These are phyloP conservation scores for Volvox africanus DNA, from an alignment of 139 green algal genomes.

Conservation along the genomic window DNA sequence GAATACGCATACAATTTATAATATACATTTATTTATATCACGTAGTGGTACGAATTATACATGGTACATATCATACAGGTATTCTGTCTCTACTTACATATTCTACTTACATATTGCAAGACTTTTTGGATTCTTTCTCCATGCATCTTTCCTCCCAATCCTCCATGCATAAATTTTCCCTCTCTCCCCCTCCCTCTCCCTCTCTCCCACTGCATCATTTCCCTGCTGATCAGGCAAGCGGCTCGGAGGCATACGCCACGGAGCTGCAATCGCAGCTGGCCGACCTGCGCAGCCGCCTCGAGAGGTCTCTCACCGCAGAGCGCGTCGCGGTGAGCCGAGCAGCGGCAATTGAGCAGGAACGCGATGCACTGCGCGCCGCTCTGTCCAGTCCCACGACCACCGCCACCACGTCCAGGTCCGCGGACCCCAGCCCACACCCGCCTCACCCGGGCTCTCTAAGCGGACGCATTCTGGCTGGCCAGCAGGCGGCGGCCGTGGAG, in stretches of 20 bases:
- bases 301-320: slow-evolving; percentile 21
- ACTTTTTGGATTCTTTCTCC: too few species aligned
- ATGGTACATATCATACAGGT: too few species aligned
- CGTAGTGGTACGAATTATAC: too few species aligned
- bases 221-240: slow-evolving; percentile 8
- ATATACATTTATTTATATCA: too few species aligned
- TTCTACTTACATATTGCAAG: too few species aligned
- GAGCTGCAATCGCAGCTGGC: slow-evolving; percentile 45
- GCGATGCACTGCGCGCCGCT: slow-evolving; percentile 6
- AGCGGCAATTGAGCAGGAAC: slow-evolving; percentile 24
- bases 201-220: too few species aligned
- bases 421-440: neutral
- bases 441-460: neutral
- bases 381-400: neutral
- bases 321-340: slow-evolving; percentile 10
- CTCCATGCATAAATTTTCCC: too few species aligned
- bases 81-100: too few species aligned
- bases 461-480: neutral
- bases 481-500: slow-evolving; percentile 17
- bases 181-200: neutral
- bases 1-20: too few species aligned
- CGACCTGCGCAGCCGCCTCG: slow-evolving; percentile 11
- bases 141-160: too few species aligned
- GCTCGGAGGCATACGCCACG: slow-evolving; percentile 32
- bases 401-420: neutral